Percentiles rank a stretch among this genome's conserved stretches.
These are phyloP conservation scores for Plasmodium berghei DNA, from an alignment of 169 alveolate genomes.

Conservation along the genomic window DNA sequence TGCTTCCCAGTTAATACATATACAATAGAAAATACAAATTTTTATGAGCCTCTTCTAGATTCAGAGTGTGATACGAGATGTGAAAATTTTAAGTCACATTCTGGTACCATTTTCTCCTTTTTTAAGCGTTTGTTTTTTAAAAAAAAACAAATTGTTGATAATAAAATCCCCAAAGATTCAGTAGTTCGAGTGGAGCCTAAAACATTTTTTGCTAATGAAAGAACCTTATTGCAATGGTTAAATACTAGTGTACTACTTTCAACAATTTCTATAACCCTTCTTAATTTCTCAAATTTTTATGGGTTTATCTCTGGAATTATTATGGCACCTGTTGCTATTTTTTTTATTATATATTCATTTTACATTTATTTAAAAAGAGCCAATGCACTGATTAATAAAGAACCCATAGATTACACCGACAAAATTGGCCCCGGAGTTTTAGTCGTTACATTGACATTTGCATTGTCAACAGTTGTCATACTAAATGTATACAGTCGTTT, in stretches of 20 bases:
- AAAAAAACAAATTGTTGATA: conserved; percentile 15
- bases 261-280: conserved; percentile 83
- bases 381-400: conserved; percentile 83
- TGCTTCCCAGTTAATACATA: background rate
- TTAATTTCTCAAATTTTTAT: conserved; percentile 82
- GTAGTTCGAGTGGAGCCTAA: conserved; percentile 88
- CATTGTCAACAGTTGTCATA: conserved; percentile 76
- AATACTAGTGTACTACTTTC: conserved; percentile 85
- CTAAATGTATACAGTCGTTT: conserved; percentile 73
- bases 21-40: conserved; percentile 7
- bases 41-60: conserved; percentile 57
- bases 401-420: conserved; percentile 86
- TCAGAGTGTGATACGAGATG: conserved; percentile 1
- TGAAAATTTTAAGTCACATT: conserved; percentile 13
- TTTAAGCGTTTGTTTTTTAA: conserved; percentile 19
- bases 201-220: conserved; percentile 87
- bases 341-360: conserved; percentile 84
- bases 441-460: conserved; percentile 73
- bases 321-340: conserved; percentile 87
- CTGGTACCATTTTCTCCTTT: conserved; percentile 17
- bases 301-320: conserved; percentile 84
- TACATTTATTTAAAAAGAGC: conserved; percentile 83
- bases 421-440: conserved; percentile 82
- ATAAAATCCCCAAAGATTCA: conserved; percentile 53
- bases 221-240: conserved; percentile 86